Evolutionary conservation across 2,329 filamentous ascomycete species (phyloP).

Genomic region (Didymella glomerata): DNA sequence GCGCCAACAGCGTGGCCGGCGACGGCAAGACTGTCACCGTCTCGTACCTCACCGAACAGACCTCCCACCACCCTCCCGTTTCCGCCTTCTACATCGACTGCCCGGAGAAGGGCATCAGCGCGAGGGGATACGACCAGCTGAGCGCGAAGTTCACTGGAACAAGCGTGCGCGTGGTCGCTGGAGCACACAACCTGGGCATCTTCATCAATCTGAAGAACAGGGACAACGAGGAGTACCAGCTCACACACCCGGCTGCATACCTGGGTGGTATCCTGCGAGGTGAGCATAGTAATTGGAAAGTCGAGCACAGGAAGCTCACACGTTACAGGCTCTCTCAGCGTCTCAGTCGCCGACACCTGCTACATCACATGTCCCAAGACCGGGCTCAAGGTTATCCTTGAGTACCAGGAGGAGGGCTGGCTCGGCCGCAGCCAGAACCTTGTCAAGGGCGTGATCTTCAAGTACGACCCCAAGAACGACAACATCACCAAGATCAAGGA

Average conservation of each 20-base stretch:
- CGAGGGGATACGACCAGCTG: slow-evolving; percentile 93
- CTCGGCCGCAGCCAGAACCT: slow-evolving; percentile 89
- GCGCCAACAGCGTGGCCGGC: slow-evolving; percentile 48
- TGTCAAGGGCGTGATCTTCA: slow-evolving; percentile 89
- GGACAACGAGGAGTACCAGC: slow-evolving; percentile 88
- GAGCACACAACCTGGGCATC: slow-evolving; percentile 93
- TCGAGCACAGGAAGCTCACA: slow-evolving; percentile 19
- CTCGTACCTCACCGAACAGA: slow-evolving; percentile 96
- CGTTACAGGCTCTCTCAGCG: slow-evolving; percentile 72
- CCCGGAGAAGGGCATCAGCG: slow-evolving; percentile 86
- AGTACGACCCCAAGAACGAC: slow-evolving; percentile 87
- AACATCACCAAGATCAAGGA: slow-evolving; percentile 81
- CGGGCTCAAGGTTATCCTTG: slow-evolving; percentile 87
- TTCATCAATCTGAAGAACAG: slow-evolving; percentile 86
- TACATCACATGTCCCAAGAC: slow-evolving; percentile 91
- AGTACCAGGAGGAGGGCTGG: slow-evolving; percentile 96
- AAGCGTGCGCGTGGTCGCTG: slow-evolving; percentile 87
- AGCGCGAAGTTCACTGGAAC: slow-evolving; percentile 98
- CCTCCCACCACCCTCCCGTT: slow-evolving; percentile 95
- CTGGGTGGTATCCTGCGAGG: slow-evolving; percentile 85
- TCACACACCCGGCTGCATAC: slow-evolving; percentile 93
- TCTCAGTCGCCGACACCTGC: slow-evolving; percentile 89
- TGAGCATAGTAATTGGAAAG: slow-evolving; percentile 21
- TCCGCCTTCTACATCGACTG: slow-evolving; percentile 96
- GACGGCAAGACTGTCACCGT: slow-evolving; percentile 71